phyloP scores from a whole-genome alignment of 2,329 filamentous ascomycete species.

The Trichoderma polysporum region DNA sequence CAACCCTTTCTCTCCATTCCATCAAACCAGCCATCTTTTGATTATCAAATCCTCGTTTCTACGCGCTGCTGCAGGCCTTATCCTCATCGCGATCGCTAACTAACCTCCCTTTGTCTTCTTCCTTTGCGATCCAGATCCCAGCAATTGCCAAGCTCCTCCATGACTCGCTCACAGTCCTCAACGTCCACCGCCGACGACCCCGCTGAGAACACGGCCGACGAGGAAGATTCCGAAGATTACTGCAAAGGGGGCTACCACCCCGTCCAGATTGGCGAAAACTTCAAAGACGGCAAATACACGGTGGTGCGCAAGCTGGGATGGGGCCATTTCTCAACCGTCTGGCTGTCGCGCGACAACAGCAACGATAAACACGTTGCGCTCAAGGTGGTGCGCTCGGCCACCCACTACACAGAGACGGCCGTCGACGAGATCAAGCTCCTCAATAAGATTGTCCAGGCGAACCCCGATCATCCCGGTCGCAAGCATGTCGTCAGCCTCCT shows the following conservation, averaged over 20 bases:
- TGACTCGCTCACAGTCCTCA: constrained; percentile 73
- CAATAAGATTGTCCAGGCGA: constrained; percentile 94
- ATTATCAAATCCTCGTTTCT: neutral
- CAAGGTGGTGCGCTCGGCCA: constrained; percentile 95
- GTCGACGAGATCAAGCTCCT: constrained; percentile 98
- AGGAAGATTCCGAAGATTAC: constrained; percentile 98
- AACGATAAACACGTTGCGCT: constrained; percentile 93
- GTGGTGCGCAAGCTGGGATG: constrained; percentile 95
- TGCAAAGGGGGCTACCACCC: constrained; percentile 99
- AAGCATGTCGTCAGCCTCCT: constrained; percentile 94
- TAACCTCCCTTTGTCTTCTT: neutral
- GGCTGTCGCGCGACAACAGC: constrained; percentile 76
- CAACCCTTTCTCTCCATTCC: neutral
- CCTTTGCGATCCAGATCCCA: constrained; percentile 45
- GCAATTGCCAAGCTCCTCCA: constrained; percentile 55
- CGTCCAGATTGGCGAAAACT: constrained; percentile 89
- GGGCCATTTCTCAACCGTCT: constrained; percentile 99
- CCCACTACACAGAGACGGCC: constrained; percentile 98
- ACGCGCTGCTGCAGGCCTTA: neutral
- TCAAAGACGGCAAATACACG: constrained; percentile 96
- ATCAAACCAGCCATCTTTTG: neutral
- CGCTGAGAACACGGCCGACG: constrained; percentile 90
- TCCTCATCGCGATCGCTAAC: constrained; percentile 9
- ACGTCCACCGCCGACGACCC: constrained; percentile 78
- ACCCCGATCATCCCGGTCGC: constrained; percentile 89